Conservation (phyloP, 768 basidiomycete genomes). For the Tulasnella sp. region DNA sequence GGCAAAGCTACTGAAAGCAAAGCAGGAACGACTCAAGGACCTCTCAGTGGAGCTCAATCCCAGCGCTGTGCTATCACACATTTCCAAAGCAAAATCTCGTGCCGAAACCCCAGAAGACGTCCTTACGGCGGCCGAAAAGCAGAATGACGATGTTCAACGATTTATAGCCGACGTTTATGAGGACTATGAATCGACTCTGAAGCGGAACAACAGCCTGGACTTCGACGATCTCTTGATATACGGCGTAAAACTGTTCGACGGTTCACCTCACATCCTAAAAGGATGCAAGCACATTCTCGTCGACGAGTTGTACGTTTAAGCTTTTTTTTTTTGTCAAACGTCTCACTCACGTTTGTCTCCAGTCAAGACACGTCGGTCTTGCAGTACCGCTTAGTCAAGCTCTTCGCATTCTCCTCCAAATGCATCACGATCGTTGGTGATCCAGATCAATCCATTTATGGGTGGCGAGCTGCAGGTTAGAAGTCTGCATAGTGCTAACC, state of each 20-base stretch:
- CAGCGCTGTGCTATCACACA: constrained; percentile 50
- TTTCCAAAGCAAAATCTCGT: constrained; percentile 68
- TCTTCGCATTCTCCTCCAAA: constrained; percentile 50
- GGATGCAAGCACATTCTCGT: constrained; percentile 71
- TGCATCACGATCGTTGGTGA: constrained; percentile 82
- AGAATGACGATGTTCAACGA: constrained; percentile 24
- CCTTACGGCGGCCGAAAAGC: constrained; percentile 28
- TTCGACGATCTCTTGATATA: constrained; percentile 81
- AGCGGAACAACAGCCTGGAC: constrained; percentile 67
- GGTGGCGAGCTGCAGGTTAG: constrained; percentile 69
- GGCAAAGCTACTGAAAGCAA: constrained; percentile 51
- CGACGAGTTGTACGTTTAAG: constrained; percentile 67
- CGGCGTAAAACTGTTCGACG: constrained; percentile 60
- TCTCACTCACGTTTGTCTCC: not conserved
- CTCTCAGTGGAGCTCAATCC: constrained; percentile 51
- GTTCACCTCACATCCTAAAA: constrained; percentile 45
- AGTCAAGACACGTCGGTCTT: constrained; percentile 78
- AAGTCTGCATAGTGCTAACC: not conserved
- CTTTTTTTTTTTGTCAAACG: not conserved
- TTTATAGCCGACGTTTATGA: constrained; percentile 52
- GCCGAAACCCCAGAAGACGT: constrained; percentile 54
- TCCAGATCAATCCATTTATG: constrained; percentile 89
- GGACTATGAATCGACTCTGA: constrained; percentile 61
- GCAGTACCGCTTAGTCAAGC: constrained; percentile 75
- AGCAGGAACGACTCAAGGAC: constrained; percentile 41